Evolutionary conservation across 768 basidiomycete species (phyloP).

Genomic region (Trametopsis cervina): DNA sequence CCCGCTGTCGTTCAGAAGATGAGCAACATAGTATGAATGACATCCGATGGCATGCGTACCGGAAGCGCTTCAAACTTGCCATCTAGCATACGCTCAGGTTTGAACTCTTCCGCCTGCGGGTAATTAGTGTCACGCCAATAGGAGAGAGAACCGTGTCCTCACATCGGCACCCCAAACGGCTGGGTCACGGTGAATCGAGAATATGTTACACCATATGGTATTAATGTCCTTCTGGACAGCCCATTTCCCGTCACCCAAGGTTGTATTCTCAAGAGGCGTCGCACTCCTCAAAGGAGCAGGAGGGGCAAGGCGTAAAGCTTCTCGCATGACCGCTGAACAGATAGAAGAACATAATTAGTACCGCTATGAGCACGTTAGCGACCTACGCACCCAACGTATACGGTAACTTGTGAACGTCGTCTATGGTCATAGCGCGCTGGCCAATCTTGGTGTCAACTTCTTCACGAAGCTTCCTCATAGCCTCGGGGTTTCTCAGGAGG

Average conservation of each 20-base stretch:
- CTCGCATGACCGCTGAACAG: conserved; percentile 30
- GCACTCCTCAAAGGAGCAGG: conserved; percentile 32
- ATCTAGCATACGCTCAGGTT: conserved; percentile 42
- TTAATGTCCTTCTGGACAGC: conserved; percentile 25
- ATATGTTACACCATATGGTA: conserved; percentile 22
- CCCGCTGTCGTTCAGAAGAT: conserved; percentile 25
- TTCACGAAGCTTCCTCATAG: conserved; percentile 36
- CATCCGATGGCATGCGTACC: conserved; percentile 11
- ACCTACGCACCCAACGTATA: no score
- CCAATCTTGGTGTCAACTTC: conserved; percentile 42
- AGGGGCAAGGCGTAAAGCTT: conserved; percentile 30
- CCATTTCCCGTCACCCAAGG: conserved; percentile 33
- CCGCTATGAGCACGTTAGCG: no score
- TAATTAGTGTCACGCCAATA: background rate
- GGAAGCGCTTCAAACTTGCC: conserved; percentile 42
- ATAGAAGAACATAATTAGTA: no score
- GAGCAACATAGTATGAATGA: background rate
- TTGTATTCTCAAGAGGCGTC: conserved; percentile 29
- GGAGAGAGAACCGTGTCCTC: conserved; percentile 14
- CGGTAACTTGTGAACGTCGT: conserved; percentile 36
- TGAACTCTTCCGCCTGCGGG: conserved; percentile 30
- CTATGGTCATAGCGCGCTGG: conserved; percentile 29
- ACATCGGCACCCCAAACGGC: conserved; percentile 44
- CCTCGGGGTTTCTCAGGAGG: conserved; percentile 37
- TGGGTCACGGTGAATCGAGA: conserved; percentile 33